These are phyloP conservation scores for Aureobasidium sp. DNA, from an alignment of 2,329 filamentous ascomycete genomes.

Conservation along the genomic window DNA sequence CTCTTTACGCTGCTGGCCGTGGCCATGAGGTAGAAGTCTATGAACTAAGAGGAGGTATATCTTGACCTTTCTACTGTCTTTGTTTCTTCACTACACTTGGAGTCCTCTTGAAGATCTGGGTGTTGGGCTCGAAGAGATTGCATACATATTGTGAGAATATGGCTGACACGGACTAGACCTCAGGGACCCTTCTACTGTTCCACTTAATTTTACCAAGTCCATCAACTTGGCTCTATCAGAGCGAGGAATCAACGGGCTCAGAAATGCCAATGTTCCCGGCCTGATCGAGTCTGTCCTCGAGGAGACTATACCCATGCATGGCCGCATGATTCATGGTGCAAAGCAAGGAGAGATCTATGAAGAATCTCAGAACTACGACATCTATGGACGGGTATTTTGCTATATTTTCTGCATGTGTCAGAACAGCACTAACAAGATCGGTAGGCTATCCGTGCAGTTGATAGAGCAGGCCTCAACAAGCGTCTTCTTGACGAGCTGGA, in stretches of 20 bases:
- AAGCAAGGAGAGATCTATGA: conserved; percentile 63
- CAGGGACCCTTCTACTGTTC: conserved; percentile 70
- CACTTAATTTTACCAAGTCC: conserved; percentile 95
- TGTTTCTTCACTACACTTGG: neutral
- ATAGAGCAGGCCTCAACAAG: conserved; percentile 77
- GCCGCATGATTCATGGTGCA: conserved; percentile 87
- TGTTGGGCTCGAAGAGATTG: neutral
- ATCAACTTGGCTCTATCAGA: conserved; percentile 96
- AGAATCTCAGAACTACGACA: conserved; percentile 81
- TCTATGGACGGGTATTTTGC: conserved; percentile 68
- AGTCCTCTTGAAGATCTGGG: neutral
- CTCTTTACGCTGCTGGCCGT: conserved; percentile 81
- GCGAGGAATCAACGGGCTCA: conserved; percentile 83
- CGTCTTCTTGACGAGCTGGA: conserved; percentile 77
- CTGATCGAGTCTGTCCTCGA: conserved; percentile 68
- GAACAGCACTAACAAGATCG: neutral
- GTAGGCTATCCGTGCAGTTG: conserved; percentile 77
- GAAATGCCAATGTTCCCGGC: conserved; percentile 56
- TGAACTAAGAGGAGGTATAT: conserved; percentile 80
- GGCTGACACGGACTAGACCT: conserved; percentile 57
- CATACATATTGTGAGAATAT: neutral
- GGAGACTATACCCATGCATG: conserved; percentile 85
- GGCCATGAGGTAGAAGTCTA: conserved; percentile 91
- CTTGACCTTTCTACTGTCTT: neutral
- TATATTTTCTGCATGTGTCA: neutral